A percentile compares a stretch with the other conserved stretches of the same genome.
These are phyloP conservation scores for Boletellus emodensis DNA, from an alignment of 768 basidiomycete species.

Conservation along the genomic window DNA sequence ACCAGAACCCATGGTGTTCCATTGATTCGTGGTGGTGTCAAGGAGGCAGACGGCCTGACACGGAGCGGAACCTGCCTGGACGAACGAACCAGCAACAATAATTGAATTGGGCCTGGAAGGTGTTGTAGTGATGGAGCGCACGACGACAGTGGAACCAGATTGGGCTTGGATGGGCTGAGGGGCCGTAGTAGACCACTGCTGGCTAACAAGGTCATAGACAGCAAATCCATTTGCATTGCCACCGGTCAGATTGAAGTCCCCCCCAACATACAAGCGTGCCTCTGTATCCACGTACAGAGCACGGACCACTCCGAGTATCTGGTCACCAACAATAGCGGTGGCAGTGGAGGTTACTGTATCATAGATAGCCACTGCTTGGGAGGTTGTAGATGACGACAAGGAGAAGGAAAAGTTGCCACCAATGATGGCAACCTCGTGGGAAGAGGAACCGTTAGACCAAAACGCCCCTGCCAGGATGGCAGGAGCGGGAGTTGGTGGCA, in stretches of 20 bases:
- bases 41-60: constrained; percentile 81
- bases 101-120: constrained; percentile 56
- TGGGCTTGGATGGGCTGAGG: constrained; percentile 58
- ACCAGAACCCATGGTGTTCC: constrained; percentile 77
- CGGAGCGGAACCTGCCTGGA: constrained; percentile 65
- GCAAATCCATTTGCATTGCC: constrained; percentile 64
- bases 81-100: constrained; percentile 86
- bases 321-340: constrained; percentile 53
- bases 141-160: constrained; percentile 53
- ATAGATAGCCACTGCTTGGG: constrained; percentile 68
- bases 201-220: constrained; percentile 67
- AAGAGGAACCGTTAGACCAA: constrained; percentile 77
- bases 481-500: constrained; percentile 60
- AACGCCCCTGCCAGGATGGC: constrained; percentile 83
- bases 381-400: constrained; percentile 34
- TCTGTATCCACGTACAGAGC: constrained; percentile 63
- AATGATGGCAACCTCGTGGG: constrained; percentile 66
- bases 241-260: constrained; percentile 68
- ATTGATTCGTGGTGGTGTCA: constrained; percentile 64
- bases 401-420: constrained; percentile 87
- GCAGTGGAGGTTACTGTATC: constrained; percentile 48
- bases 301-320: constrained; percentile 72
- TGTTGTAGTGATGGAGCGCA: constrained; percentile 68
- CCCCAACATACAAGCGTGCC: constrained; percentile 76
- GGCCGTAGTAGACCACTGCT: constrained; percentile 57